Evolutionary conservation across 2,329 filamentous ascomycete genomes (phyloP).

Genomic region (Penicillium sp.): DNA sequence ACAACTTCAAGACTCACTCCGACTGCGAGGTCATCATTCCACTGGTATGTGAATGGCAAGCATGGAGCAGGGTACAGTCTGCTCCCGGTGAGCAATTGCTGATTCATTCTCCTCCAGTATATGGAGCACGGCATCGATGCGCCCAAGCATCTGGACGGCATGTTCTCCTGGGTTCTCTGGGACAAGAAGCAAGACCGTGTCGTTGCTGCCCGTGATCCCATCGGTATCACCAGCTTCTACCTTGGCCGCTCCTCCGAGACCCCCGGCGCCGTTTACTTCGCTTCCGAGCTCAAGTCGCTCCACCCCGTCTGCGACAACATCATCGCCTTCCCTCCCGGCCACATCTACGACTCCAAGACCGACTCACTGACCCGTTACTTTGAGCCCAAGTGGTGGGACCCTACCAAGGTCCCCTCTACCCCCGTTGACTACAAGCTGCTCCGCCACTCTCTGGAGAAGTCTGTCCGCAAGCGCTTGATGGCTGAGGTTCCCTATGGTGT

Average conservation of each 20-base stretch:
- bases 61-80: neutral
- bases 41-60: conserved; percentile 62
- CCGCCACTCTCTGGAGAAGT: conserved; percentile 79
- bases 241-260: conserved; percentile 86
- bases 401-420: conserved; percentile 71
- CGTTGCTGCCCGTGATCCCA: conserved; percentile 92
- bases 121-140: conserved; percentile 89
- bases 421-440: conserved; percentile 83
- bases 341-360: conserved; percentile 94
- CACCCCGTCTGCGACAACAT: conserved; percentile 95
- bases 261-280: conserved; percentile 87
- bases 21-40: conserved; percentile 99
- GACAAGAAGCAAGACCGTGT: conserved; percentile 93
- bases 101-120: conserved; percentile 61
- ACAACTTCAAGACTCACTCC: conserved; percentile 98
- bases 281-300: conserved; percentile 93
- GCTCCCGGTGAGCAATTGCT: conserved; percentile 9
- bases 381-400: conserved; percentile 90
- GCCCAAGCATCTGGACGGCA: conserved; percentile 92
- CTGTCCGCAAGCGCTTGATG: conserved; percentile 96
- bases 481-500: conserved; percentile 98
- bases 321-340: conserved; percentile 88
- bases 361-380: conserved; percentile 84
- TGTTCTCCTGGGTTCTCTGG: conserved; percentile 99
- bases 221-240: conserved; percentile 97